A percentile compares a stretch with the other conserved stretches of the same genome.
Conservation (phyloP, 2,329 filamentous ascomycete species). For the Pseudogymnoascus sp. region DNA sequence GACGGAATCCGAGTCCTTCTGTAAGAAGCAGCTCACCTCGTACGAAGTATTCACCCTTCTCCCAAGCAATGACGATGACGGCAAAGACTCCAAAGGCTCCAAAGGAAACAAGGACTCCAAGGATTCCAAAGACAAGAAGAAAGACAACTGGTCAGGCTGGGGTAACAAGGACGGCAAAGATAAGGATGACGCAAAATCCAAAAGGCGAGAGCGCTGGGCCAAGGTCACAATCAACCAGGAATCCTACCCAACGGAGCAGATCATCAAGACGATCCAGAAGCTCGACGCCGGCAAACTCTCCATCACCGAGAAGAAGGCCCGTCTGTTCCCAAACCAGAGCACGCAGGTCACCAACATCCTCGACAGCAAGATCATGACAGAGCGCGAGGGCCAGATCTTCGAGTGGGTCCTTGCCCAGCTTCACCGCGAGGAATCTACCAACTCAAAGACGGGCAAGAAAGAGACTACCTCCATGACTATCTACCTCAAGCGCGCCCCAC, state of each 20-base stretch:
- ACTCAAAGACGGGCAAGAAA: conserved; percentile 14
- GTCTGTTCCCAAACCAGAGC: conserved; percentile 22
- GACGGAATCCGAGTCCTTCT: conserved; percentile 19
- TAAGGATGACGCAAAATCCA: conserved; percentile 16
- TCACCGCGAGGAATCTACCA: conserved; percentile 15
- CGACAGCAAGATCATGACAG: conserved; percentile 20
- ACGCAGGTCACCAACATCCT: conserved; percentile 24
- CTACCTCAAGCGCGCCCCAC: conserved; percentile 22
- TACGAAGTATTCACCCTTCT: conserved; percentile 21
- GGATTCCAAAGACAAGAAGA: neutral
- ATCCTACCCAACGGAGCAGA: conserved; percentile 21
- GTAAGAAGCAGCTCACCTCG: conserved; percentile 22
- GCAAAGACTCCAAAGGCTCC: neutral
- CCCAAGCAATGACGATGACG: neutral
- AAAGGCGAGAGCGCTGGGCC: conserved; percentile 24
- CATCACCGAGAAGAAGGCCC: conserved; percentile 24
- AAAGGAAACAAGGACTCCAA: conserved; percentile 4
- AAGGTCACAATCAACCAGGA: conserved; percentile 19
- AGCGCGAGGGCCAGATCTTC: conserved; percentile 20
- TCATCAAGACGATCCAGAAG: conserved; percentile 22
- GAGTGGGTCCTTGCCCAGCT: conserved; percentile 26
- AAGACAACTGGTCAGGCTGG: neutral
- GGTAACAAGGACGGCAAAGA: neutral
- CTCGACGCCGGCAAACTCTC: conserved; percentile 19
- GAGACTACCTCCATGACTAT: conserved; percentile 25